phyloP scores from a whole-genome alignment of 169 alveolate genomes.

The Plasmodium chabaudi region DNA sequence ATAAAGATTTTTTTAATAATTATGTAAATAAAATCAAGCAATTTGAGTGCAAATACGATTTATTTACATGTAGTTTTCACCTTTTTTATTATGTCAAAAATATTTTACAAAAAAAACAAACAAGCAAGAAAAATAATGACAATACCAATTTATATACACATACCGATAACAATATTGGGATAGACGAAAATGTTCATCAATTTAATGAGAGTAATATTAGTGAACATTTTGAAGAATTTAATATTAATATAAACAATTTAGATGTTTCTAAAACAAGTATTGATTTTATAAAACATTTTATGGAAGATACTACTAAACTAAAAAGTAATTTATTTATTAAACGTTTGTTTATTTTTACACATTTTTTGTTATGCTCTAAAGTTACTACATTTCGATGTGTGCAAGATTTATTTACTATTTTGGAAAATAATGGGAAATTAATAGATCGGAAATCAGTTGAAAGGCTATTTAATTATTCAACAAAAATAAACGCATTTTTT shows the following conservation, averaged over 20 bases:
- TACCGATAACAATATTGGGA: not conserved
- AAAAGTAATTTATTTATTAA: conserved; percentile 73
- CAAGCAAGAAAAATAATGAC: conserved; percentile 4
- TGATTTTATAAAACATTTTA: conserved; percentile 48
- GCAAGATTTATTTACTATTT: conserved; percentile 51
- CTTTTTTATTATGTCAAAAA: conserved; percentile 63
- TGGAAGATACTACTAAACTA: conserved; percentile 74
- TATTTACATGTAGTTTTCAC: conserved; percentile 75
- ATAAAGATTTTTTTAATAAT: conserved; percentile 43
- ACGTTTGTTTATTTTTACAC: conserved; percentile 57
- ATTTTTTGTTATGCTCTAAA: conserved; percentile 62
- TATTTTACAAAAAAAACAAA: conserved; percentile 1
- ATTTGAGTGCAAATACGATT: conserved; percentile 65
- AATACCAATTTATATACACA: not conserved
- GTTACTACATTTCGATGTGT: conserved; percentile 58
- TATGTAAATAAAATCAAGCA: conserved; percentile 45
- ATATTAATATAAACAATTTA: conserved; percentile 2
- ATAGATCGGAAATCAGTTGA: conserved; percentile 70
- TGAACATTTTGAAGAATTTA: not conserved
- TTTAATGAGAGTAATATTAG: not conserved
- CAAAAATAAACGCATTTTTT: conserved; percentile 54
- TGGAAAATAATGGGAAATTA: conserved; percentile 49
- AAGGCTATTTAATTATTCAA: conserved; percentile 54
- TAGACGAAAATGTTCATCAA: not conserved
- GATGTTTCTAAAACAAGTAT: conserved; percentile 32